Conservation (phyloP, 768 basidiomycete species). For the Suillus decipiens region DNA sequence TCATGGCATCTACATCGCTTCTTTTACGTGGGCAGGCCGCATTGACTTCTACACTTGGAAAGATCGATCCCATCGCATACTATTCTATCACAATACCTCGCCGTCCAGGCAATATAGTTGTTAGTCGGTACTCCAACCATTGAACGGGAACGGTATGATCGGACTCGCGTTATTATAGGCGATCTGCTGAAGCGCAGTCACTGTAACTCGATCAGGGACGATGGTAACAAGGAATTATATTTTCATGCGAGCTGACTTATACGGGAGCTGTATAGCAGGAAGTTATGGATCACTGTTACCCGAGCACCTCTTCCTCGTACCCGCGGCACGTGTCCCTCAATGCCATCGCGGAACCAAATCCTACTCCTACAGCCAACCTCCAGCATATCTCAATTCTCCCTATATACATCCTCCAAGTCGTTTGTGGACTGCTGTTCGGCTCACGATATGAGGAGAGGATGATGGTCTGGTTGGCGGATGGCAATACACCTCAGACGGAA, state of each 20-base stretch:
- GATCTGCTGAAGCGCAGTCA: not conserved
- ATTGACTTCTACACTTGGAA: constrained; percentile 13
- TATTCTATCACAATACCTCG: constrained; percentile 60
- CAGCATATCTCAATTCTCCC: constrained; percentile 20
- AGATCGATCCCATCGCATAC: constrained; percentile 34
- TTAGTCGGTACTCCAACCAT: constrained; percentile 75
- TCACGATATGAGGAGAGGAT: constrained; percentile 71
- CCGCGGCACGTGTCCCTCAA: constrained; percentile 66
- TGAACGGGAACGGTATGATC: constrained; percentile 76
- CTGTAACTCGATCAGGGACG: constrained; percentile 12
- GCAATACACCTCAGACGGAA: not conserved
- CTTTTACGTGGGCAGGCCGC: constrained; percentile 6
- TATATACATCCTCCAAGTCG: constrained; percentile 35
- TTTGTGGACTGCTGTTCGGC: constrained; percentile 77
- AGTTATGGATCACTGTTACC: constrained; percentile 77
- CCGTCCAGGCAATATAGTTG: constrained; percentile 41
- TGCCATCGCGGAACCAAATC: constrained; percentile 53
- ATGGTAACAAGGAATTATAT: constrained; percentile 47
- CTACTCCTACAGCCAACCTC: constrained; percentile 29
- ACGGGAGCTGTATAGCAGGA: constrained; percentile 64
- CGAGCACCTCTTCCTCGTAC: constrained; percentile 77
- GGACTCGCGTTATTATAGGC: constrained; percentile 67
- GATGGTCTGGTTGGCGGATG: not conserved
- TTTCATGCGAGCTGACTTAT: constrained; percentile 81
- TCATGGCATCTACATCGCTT: constrained; percentile 8